These are phyloP conservation scores for Paecilomyces fulvus DNA, from an alignment of 2,329 filamentous ascomycete genomes.

Conservation along the genomic window DNA sequence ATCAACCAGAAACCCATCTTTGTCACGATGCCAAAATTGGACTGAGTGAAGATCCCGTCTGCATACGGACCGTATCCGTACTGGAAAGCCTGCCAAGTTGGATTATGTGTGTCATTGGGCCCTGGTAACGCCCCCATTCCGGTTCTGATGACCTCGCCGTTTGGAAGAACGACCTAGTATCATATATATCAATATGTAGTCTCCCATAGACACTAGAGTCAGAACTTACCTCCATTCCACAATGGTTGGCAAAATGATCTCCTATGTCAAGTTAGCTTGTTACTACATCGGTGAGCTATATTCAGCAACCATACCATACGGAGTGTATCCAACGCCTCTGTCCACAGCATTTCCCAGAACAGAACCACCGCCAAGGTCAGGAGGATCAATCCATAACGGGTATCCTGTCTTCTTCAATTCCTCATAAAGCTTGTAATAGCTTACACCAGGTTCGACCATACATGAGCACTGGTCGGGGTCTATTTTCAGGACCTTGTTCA, in stretches of 20 bases:
- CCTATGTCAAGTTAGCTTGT: background rate
- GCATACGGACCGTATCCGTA: slow-evolving; percentile 27
- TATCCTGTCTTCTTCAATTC: slow-evolving; percentile 31
- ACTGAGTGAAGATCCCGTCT: slow-evolving; percentile 22
- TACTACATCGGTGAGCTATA: background rate
- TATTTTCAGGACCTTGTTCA: slow-evolving; percentile 26
- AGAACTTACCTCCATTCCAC: slow-evolving; percentile 25
- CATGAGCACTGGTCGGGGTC: slow-evolving; percentile 23
- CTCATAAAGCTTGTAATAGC: slow-evolving; percentile 37
- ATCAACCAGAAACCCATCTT: slow-evolving; percentile 20
- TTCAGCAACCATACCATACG: slow-evolving; percentile 8
- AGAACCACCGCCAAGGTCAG: slow-evolving; percentile 43
- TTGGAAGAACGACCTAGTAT: slow-evolving; percentile 29
- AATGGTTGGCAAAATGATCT: slow-evolving; percentile 34
- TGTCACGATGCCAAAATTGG: slow-evolving; percentile 12
- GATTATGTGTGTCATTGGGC: slow-evolving; percentile 23
- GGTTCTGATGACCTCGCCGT: slow-evolving; percentile 29
- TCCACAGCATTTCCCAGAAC: slow-evolving; percentile 45
- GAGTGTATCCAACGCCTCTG: slow-evolving; percentile 36
- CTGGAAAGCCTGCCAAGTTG: slow-evolving; percentile 19
- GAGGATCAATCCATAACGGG: slow-evolving; percentile 41
- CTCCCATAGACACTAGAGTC: background rate
- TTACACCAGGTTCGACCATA: slow-evolving; percentile 36
- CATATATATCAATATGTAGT: background rate
- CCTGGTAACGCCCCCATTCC: slow-evolving; percentile 28